Evolutionary conservation across 352 stramenopile species (phyloP), one percentile per base, ranked within the genome.

Genomic region (Phytophthora tubulina): DNA sequence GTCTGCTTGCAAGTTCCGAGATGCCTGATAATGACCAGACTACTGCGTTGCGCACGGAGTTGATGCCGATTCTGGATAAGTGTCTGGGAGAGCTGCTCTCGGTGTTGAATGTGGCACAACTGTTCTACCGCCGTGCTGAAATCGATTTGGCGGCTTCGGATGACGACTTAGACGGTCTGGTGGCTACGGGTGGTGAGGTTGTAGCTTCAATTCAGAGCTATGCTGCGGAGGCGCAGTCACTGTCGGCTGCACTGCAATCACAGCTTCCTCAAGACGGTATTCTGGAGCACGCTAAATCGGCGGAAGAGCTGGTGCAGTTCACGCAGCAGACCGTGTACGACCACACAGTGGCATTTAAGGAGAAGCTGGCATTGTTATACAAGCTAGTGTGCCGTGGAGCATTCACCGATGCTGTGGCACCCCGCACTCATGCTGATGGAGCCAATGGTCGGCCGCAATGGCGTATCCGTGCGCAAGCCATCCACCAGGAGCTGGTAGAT

Each of bases 351-450:
- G 79, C 86, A 6, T 73, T 94, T 31, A 93, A 93, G 51, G 86
- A 92, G 48, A 86, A 85, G 31, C 48, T 94, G 21, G 73, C 79
- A 0, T 75, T 80, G 39, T 57, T 94, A 21, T 93, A 87, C 70
- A 96, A 96, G 60, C 59, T 84, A 13, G 87, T 93, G n/a, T 93
- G 85, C 33, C 84, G 88, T 35, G 89, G 89, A 15, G 82, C 85
- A 2, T 92, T 96, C 55, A 92, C 84, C 0, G 88, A 96, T 69
- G 85, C 87, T 0, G 82, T 92, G 27, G 85, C 83, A 21, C 79
- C 81, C 11, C 82, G 80, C 27, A 67, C 72, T 30, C 76, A 58
- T 30, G 39, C 51, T 6, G 69, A 82, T 44, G 65, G 68, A 15
- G 39, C 53, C 3, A 74, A 80, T 63, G 78, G 83, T 0, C 82